phyloP scores from a whole-genome alignment of 495 filamentous ascomycete species.

The Tuber indicum region DNA sequence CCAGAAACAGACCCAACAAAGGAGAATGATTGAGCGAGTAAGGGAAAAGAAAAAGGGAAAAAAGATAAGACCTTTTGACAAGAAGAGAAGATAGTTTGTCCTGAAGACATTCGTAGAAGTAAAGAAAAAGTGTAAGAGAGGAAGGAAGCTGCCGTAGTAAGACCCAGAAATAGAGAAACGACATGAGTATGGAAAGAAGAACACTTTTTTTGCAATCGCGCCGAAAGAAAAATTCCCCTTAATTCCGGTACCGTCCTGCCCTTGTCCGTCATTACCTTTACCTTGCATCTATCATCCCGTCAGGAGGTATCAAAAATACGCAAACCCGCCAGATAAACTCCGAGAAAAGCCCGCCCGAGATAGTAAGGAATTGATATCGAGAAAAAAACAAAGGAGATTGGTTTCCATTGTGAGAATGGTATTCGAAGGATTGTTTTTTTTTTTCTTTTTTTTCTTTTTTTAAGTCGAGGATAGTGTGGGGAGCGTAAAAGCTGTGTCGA shows the following conservation, averaged over 20 bases:
- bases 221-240: background rate
- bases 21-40: background rate
- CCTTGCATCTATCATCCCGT: background rate
- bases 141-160: background rate
- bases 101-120: background rate
- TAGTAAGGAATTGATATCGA: background rate
- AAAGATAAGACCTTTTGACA: background rate
- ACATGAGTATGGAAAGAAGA: background rate
- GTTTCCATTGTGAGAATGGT: background rate
- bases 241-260: background rate
- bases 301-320: background rate
- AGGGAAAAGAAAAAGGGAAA: background rate
- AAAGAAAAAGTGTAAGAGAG: background rate
- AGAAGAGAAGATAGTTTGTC: background rate
- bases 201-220: background rate
- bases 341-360: constrained; percentile 4
- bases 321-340: constrained; percentile 1
- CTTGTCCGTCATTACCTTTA: background rate
- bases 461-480: background rate
- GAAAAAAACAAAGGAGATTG: constrained; percentile 4
- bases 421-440: background rate
- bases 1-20: constrained; percentile 2
- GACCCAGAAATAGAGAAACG: constrained; percentile 2
- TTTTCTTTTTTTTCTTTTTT: background rate
- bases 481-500: background rate